A percentile compares a stretch with the other conserved stretches of the same genome.
phyloP scores from a whole-genome alignment of 2,329 filamentous ascomycete species.

The Emmonsiellopsis sp. region DNA sequence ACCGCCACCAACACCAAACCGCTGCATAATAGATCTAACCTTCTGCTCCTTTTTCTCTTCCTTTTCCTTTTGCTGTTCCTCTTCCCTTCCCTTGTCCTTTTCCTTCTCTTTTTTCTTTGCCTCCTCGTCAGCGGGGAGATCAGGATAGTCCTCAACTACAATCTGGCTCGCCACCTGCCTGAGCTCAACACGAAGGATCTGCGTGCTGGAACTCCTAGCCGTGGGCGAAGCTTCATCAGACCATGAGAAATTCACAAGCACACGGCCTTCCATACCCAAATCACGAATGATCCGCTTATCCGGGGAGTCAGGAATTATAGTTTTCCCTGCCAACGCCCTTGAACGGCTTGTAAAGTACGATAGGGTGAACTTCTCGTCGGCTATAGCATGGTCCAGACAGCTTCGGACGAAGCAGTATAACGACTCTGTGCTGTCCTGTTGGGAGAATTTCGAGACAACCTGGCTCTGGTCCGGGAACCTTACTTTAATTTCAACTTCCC shows the following conservation, averaged over 20 bases:
- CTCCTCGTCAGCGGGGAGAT: constrained; percentile 30
- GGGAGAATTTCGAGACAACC: constrained; percentile 61
- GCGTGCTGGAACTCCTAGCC: constrained; percentile 39
- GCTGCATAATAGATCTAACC: constrained; percentile 29
- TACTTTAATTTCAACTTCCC: constrained; percentile 64
- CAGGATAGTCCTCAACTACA: constrained; percentile 50
- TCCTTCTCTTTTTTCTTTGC: background rate
- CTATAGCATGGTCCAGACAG: constrained; percentile 52
- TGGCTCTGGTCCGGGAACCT: constrained; percentile 81
- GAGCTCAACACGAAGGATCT: constrained; percentile 53
- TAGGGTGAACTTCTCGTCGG: constrained; percentile 60
- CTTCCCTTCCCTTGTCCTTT: background rate
- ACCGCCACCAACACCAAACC: constrained; percentile 18
- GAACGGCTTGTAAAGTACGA: constrained; percentile 41
- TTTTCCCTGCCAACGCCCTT: constrained; percentile 13
- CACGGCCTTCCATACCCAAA: constrained; percentile 59
- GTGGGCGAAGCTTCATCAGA: constrained; percentile 50
- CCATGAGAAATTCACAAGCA: constrained; percentile 71
- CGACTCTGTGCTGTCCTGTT: constrained; percentile 56
- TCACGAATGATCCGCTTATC: constrained; percentile 54
- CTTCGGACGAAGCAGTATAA: constrained; percentile 66
- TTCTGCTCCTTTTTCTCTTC: constrained; percentile 8
- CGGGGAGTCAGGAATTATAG: constrained; percentile 36
- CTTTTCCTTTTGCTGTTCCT: constrained; percentile 15
- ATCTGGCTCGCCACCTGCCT: constrained; percentile 57